Evolutionary conservation across 2,329 filamentous ascomycete genomes (phyloP).

Genomic region (Macrophomina pseudophaseolina): DNA sequence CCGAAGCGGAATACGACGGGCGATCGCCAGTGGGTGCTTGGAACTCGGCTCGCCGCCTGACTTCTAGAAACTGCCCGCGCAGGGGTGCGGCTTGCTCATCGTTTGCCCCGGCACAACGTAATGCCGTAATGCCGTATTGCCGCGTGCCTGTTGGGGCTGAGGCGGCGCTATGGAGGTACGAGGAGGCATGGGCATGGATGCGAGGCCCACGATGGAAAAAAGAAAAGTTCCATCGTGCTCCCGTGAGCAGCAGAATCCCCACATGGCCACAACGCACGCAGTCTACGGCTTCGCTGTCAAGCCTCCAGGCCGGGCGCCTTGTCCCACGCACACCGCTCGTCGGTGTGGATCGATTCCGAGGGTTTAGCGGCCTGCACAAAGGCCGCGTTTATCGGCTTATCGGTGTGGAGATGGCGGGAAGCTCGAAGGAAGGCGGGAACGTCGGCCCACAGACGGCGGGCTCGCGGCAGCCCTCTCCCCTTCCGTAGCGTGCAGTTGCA

Average conservation of each 20-base stretch:
- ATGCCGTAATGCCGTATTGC: constrained; percentile 9
- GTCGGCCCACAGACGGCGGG: constrained; percentile 5
- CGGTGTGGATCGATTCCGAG: constrained; percentile 2
- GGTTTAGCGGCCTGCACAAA: constrained; percentile 1
- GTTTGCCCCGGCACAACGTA: constrained; percentile 6
- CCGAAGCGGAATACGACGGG: constrained; percentile 1
- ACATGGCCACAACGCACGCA: constrained; percentile 15
- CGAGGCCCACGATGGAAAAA: constrained; percentile 6
- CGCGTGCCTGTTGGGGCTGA: constrained; percentile 3
- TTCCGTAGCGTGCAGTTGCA: constrained; percentile 14
- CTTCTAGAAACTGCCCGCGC: constrained; percentile 6
- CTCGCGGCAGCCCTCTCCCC: constrained; percentile 8
- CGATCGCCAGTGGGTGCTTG: neutral
- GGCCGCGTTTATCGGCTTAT: constrained; percentile 17
- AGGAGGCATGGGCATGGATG: neutral
- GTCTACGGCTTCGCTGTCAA: constrained; percentile 24
- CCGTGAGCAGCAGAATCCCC: constrained; percentile 12
- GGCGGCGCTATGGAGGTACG: neutral
- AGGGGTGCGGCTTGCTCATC: neutral
- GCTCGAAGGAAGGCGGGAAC: constrained; percentile 13
- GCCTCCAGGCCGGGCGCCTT: constrained; percentile 8
- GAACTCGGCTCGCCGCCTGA: constrained; percentile 7
- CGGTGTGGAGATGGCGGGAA: constrained; percentile 1
- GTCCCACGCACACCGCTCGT: constrained; percentile 25
- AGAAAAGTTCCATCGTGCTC: constrained; percentile 2